Evolutionary conservation across 345 rosid species (phyloP), one percentile per base, ranked within the genome.

Genomic region (Microcos paniculata): DNA sequence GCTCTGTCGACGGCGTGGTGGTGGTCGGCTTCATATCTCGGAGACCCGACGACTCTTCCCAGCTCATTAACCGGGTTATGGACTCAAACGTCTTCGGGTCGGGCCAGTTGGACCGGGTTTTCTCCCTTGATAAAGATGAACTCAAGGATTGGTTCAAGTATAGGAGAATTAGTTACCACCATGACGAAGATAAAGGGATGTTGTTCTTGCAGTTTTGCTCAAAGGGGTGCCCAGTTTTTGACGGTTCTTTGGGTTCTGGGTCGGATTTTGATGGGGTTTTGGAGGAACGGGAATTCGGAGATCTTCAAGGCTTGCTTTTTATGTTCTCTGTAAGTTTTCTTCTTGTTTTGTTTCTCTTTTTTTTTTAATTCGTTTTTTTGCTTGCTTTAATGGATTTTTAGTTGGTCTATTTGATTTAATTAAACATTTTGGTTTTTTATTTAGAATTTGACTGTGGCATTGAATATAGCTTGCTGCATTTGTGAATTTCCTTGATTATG

Each of bases 251-350:
- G 49, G 75, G 38, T 81, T 55, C 81, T 4, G 83, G 43, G 53
- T 66, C 82, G 64, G 88, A 81, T 59, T 82, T 90, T 61, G 90
- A 88, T 70, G 76, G 89, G 43, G 65, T 78, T 75, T 63, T 85
- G 75, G 94, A 89, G 73, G 89, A 88, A 79, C 83, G 76, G 30
- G 93, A 93, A 84, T 88, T 87, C 53, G 93, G 93, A 62, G 92
- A 93, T 79, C 92, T 93, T 71, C 93, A 90, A 82, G 96, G 96
- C 18, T 76, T 91, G 92, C 90, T 93, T 49, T 90, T 93, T 77
- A 91, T 93, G 93, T 93, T 91, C 83, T 87, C 98, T 64, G 94
- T 91, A 88, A 93, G 98, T 85, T 82, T 13, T 18, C 26, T 48
- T 14, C 4, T 21, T 5, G 8, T 52, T 76, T 9, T n/a, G n/a